Percentiles rank a stretch among this genome's conserved stretches.
These are phyloP conservation scores for Penicillium manginii DNA, from an alignment of 495 filamentous ascomycete genomes.

Conservation along the genomic window DNA sequence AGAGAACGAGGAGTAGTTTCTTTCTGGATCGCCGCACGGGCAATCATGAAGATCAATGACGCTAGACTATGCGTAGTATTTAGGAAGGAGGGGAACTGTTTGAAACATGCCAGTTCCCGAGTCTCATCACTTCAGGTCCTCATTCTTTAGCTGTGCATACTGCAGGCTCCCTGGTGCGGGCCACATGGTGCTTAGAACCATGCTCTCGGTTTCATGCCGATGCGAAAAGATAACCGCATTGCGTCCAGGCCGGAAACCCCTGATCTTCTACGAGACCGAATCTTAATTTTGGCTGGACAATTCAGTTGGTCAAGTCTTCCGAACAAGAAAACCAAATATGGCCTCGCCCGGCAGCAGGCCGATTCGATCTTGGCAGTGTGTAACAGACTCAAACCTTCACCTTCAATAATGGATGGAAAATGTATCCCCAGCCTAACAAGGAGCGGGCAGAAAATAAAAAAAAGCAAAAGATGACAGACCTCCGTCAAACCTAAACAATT, in stretches of 20 bases:
- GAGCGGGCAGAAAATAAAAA: conserved; percentile 6
- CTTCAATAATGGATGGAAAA: neutral
- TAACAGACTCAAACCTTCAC: neutral
- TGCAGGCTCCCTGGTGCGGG: conserved; percentile 21
- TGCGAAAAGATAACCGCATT: neutral
- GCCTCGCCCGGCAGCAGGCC: neutral
- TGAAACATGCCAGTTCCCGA: conserved; percentile 21
- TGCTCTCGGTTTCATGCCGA: conserved; percentile 9
- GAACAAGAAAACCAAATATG: neutral
- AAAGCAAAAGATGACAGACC: conserved; percentile 15
- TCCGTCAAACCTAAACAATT: conserved; percentile 9
- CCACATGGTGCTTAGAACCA: conserved; percentile 26
- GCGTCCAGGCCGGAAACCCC: neutral
- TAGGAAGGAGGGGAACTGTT: conserved; percentile 11
- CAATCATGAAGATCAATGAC: conserved; percentile 7
- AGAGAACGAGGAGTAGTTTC: neutral
- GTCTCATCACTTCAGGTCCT: conserved; percentile 2
- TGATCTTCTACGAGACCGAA: neutral
- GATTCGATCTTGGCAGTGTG: conserved; percentile 1
- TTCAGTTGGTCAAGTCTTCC: neutral
- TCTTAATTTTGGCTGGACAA: neutral
- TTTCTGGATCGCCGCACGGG: conserved; percentile 5
- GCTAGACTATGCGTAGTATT: conserved; percentile 1
- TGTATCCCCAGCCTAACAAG: neutral
- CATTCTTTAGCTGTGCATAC: conserved; percentile 10